These are phyloP conservation scores for Akanthomyces dipterigenus DNA, from an alignment of 2,329 filamentous ascomycete species.

Conservation along the genomic window DNA sequence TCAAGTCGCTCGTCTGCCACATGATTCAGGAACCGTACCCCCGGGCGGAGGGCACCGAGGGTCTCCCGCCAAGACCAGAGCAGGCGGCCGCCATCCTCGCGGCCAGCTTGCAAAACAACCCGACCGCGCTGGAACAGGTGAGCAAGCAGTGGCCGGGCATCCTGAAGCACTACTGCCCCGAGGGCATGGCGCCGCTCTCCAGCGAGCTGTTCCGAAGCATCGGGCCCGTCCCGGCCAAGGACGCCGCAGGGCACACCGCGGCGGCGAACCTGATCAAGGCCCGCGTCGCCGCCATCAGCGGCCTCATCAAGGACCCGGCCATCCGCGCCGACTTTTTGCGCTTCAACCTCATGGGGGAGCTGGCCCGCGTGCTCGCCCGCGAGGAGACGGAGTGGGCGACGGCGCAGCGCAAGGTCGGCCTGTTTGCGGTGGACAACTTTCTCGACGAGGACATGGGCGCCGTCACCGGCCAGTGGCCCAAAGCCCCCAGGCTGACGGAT, in stretches of 20 bases:
- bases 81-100: slow-evolving; percentile 52
- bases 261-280: slow-evolving; percentile 27
- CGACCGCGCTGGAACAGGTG: slow-evolving; percentile 49
- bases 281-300: slow-evolving; percentile 46
- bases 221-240: slow-evolving; percentile 22
- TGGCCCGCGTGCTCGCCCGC: slow-evolving; percentile 46
- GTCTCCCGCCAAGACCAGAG: slow-evolving; percentile 34
- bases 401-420: slow-evolving; percentile 47
- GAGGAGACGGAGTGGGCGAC: slow-evolving; percentile 41
- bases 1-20: slow-evolving; percentile 52
- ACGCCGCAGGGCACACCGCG: slow-evolving; percentile 15
- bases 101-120: slow-evolving; percentile 58
- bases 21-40: slow-evolving; percentile 29
- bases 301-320: slow-evolving; percentile 46
- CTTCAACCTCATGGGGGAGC: slow-evolving; percentile 44
- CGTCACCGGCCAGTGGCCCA: slow-evolving; percentile 49
- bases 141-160: slow-evolving; percentile 40
- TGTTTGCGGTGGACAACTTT: slow-evolving; percentile 58
- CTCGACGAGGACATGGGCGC: slow-evolving; percentile 61
- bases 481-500: slow-evolving; percentile 25
- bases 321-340: slow-evolving; percentile 52
- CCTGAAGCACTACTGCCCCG: slow-evolving; percentile 31
- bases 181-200: slow-evolving; percentile 23
- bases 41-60: neutral
- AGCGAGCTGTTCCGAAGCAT: slow-evolving; percentile 36